A percentile compares a stretch with the other conserved stretches of the same genome.
Evolutionary conservation across 2,329 filamentous ascomycete species (phyloP).

Genomic region (Sclerotinia spermophila): DNA sequence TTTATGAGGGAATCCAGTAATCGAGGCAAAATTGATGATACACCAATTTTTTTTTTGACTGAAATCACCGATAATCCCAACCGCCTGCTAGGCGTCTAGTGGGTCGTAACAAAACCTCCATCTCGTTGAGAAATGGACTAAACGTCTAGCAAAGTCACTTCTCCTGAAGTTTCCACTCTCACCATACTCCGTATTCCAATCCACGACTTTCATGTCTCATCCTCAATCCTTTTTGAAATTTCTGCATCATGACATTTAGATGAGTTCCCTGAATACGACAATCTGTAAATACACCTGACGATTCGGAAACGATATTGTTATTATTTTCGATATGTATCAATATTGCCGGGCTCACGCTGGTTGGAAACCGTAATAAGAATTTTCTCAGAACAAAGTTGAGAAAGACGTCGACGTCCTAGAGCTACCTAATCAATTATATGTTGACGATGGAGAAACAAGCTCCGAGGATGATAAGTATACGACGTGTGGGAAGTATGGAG

Average conservation of each 20-base stretch:
- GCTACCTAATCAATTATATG: background rate
- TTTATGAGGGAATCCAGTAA: background rate
- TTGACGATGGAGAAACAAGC: background rate
- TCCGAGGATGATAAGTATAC: background rate
- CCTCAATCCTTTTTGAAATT: background rate
- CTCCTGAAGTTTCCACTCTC: background rate
- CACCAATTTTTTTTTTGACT: no score
- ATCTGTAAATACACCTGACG: no score
- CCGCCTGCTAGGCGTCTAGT: background rate
- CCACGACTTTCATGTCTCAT: background rate
- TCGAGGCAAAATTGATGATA: no score
- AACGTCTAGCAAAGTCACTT: background rate
- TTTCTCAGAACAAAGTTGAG: background rate
- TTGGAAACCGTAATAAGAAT: background rate
- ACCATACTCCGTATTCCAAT: background rate
- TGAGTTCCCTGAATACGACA: no score
- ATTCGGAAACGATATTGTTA: no score
- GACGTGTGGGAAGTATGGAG: background rate
- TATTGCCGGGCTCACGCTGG: background rate
- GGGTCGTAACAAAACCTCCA: background rate
- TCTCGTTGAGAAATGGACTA: background rate
- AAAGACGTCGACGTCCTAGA: rapidly evolving
- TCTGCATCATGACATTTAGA: no score
- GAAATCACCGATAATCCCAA: background rate
- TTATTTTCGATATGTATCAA: background rate